Percentiles rank a stretch among this genome's conserved stretches.
These are phyloP conservation scores for Kwoniella mangroviensis DNA, from an alignment of 768 basidiomycete genomes.

Conservation along the genomic window DNA sequence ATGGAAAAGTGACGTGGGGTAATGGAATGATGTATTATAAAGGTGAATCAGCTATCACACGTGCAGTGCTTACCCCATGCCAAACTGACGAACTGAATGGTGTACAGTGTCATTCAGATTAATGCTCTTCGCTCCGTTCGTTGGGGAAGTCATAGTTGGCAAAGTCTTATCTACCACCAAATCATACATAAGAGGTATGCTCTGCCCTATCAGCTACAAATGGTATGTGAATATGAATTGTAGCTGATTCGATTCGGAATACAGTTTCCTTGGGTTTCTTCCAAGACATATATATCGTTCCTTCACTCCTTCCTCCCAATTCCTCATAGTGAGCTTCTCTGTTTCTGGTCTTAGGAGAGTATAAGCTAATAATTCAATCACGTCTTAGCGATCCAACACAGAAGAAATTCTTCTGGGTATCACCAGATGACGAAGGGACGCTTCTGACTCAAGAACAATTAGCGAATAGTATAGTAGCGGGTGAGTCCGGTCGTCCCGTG, in stretches of 20 bases:
- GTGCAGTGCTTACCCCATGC: too few species aligned
- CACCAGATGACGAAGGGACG: slow-evolving; percentile 38
- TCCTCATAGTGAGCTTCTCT: slow-evolving; percentile 55
- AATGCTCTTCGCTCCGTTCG: slow-evolving; percentile 88
- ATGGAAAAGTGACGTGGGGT: slow-evolving; percentile 91
- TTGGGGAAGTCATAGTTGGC: slow-evolving; percentile 84
- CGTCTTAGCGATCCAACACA: slow-evolving; percentile 45
- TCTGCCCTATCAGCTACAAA: neutral
- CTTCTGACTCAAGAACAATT: slow-evolving; percentile 36
- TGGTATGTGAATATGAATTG: too few species aligned
- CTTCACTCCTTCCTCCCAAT: slow-evolving; percentile 77
- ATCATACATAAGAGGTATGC: slow-evolving; percentile 79
- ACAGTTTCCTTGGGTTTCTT: slow-evolving; percentile 89
- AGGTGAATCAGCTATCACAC: slow-evolving; percentile 61
- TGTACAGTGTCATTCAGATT: slow-evolving; percentile 79
- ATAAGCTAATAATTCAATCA: neutral
- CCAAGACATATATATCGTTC: slow-evolving; percentile 86
- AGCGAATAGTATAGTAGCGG: slow-evolving; percentile 33
- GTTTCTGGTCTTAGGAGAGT: neutral
- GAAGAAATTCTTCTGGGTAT: slow-evolving; percentile 56
- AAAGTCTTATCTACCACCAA: slow-evolving; percentile 86
- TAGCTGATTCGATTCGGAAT: neutral
- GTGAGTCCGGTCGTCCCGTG: too few species aligned
- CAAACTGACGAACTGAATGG: slow-evolving; percentile 1
- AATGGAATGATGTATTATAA: slow-evolving; percentile 96